Base-by-base conservation (phyloP, 2,329 filamentous ascomycete genomes). In the Trichophyton rubrum region DNA sequence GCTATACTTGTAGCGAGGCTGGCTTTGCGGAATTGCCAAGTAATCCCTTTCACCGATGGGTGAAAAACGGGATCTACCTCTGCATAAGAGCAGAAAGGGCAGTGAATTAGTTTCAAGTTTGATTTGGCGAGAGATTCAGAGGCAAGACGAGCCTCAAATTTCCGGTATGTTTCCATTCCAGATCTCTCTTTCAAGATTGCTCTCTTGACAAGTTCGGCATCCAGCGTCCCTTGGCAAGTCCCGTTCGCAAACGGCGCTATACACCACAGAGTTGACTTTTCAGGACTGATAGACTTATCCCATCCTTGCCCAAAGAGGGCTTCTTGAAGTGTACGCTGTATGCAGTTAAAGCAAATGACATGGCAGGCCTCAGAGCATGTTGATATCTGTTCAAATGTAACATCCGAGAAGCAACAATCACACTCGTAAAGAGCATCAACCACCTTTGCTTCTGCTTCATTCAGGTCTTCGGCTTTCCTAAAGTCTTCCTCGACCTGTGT, bases 301-400 rank as follows among this genome's bases (percentile, higher is more conserved):
- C 92, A 96, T 59, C 89, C 89, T 72, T 97, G 93, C 0, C 93
- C 93, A 70, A 95, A 97, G 0, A 97, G 77, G 1, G 91, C 90
- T 71, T 97, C 92, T 57, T 86, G 87, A 62, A 92, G 81, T 9
- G 90, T 86, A 65, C 87, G 84, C 64, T 86, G 86, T 58, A 97
- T 85, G 72, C 93, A 97, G 53, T 83, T 82, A 73, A 91, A 73
- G 64, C 77, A 79, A 40, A 78, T 76, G n/a, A 76, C 66, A 67
- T 79, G 77, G 24, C 66, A 67, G 56, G 69, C 68, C 9, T 68
- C 67, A 13, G 76, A 77, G 65, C 77, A 79, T 8, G 73, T 71
- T 17, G 75, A 72, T 49, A 78, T 74, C 63, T 78, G 73, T 67
- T 79, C 77, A 60, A 79, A 79, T 1, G 76, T 71, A 55, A 74